These are phyloP conservation scores for Kodamaea neixiangensis DNA, from an alignment of 805 yeast genomes.

Conservation along the genomic window DNA sequence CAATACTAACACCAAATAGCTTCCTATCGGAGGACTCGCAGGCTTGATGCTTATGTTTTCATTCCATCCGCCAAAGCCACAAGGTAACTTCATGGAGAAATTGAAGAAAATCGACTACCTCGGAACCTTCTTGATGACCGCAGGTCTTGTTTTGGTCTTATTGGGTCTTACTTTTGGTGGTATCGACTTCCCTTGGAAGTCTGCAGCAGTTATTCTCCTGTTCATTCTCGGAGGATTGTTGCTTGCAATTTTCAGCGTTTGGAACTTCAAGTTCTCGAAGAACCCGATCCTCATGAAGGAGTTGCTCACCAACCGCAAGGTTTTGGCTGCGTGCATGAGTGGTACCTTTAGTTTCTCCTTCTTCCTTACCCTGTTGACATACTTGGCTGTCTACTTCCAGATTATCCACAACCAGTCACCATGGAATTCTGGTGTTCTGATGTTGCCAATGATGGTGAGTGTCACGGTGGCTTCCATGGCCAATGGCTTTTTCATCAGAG, in stretches of 20 bases:
- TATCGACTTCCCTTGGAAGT: slow-evolving; percentile 50
- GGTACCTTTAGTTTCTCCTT: slow-evolving; percentile 37
- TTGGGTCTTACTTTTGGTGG: slow-evolving; percentile 61
- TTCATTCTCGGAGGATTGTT: slow-evolving; percentile 49
- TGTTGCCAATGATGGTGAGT: slow-evolving; percentile 36
- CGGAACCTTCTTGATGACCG: slow-evolving; percentile 47
- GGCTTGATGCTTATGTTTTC: slow-evolving; percentile 37
- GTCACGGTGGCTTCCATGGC: slow-evolving; percentile 34
- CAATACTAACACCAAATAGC: slow-evolving; percentile 30
- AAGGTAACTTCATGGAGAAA: slow-evolving; percentile 40
- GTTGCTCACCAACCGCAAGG: slow-evolving; percentile 37
- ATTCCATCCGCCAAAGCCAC: slow-evolving; percentile 50
- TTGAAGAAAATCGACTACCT: slow-evolving; percentile 47
- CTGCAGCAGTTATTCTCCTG: slow-evolving; percentile 52
- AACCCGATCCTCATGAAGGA: slow-evolving; percentile 50
- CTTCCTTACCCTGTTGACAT: slow-evolving; percentile 40
- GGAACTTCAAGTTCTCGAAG: slow-evolving; percentile 44
- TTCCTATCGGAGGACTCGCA: slow-evolving; percentile 64
- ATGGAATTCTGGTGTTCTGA: slow-evolving; percentile 39
- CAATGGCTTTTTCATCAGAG: slow-evolving; percentile 34
- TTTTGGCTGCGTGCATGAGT: slow-evolving; percentile 39
- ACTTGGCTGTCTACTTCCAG: slow-evolving; percentile 41
- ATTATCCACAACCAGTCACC: slow-evolving; percentile 36
- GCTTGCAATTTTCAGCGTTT: slow-evolving; percentile 34
- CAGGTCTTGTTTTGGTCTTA: slow-evolving; percentile 46